These are phyloP conservation scores for Suillus occidentalis DNA, from an alignment of 768 basidiomycete species.

Conservation along the genomic window DNA sequence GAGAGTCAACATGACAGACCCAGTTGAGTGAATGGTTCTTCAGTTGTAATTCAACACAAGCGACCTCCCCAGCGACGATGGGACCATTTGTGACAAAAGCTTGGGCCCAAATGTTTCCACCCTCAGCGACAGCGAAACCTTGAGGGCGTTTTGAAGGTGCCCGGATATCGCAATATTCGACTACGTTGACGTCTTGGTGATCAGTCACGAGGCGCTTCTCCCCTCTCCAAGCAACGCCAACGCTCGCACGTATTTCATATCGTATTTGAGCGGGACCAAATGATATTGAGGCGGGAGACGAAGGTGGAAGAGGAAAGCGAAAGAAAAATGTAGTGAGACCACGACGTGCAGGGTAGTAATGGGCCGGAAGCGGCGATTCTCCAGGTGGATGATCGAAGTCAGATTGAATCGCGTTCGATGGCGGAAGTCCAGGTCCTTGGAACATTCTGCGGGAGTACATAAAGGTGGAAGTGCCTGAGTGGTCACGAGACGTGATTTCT, in stretches of 20 bases:
- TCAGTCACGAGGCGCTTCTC: conserved; percentile 69
- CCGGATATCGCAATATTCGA: conserved; percentile 48
- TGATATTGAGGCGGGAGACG: conserved; percentile 68
- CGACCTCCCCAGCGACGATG: conserved; percentile 66
- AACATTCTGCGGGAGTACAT: conserved; percentile 69
- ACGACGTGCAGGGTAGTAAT: conserved; percentile 72
- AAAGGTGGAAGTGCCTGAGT: conserved; percentile 79
- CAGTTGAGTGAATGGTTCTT: conserved; percentile 83
- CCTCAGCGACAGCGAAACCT: conserved; percentile 68
- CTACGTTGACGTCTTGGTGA: conserved; percentile 59
- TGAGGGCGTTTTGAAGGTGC: conserved; percentile 45
- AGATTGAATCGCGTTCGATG: conserved; percentile 78
- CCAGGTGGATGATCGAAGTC: conserved; percentile 49
- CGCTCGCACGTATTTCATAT: conserved; percentile 75
- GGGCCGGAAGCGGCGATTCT: conserved; percentile 58
- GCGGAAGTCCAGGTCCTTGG: conserved; percentile 79
- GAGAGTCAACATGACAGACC: conserved; percentile 38
- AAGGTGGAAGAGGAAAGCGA: conserved; percentile 65
- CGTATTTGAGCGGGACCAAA: conserved; percentile 69
- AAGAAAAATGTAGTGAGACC: conserved; percentile 81
- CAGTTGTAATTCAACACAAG: conserved; percentile 73
- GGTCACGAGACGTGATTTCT: conserved; percentile 79
- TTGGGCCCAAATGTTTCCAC: conserved; percentile 78
- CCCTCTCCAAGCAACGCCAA: conserved; percentile 73
- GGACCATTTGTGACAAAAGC: conserved; percentile 63